phyloP scores from a whole-genome alignment of 2,329 filamentous ascomycete genomes.

The Talaromyces amestolkiae region DNA sequence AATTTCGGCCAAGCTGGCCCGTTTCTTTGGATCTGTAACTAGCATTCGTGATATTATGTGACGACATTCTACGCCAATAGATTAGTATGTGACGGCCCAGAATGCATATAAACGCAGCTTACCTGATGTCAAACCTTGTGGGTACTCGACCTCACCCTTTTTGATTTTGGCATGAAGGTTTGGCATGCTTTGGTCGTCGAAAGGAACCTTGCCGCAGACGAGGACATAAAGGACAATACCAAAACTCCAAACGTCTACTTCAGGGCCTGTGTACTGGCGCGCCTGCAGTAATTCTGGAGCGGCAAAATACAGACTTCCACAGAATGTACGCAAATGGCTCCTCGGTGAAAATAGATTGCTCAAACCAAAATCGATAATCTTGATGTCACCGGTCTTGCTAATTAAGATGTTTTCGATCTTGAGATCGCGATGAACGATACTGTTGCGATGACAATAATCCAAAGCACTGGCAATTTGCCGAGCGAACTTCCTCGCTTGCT shows the following conservation, averaged over 20 bases:
- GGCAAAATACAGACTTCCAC: slow-evolving; percentile 95
- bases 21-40: slow-evolving; percentile 84
- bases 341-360: slow-evolving; percentile 92
- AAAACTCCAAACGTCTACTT: slow-evolving; percentile 98
- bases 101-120: slow-evolving; percentile 37
- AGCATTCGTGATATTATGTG: slow-evolving; percentile 92
- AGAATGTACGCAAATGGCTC: slow-evolving; percentile 89
- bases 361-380: slow-evolving; percentile 97
- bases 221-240: slow-evolving; percentile 96
- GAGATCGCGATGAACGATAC: slow-evolving; percentile 93
- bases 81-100: slow-evolving; percentile 37
- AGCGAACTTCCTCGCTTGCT: slow-evolving; percentile 95
- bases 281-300: slow-evolving; percentile 93
- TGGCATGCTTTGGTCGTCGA: slow-evolving; percentile 99
- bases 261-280: slow-evolving; percentile 88
- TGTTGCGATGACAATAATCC: slow-evolving; percentile 97
- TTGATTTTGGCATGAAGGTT: slow-evolving; percentile 98
- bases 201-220: slow-evolving; percentile 96
- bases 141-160: slow-evolving; percentile 93
- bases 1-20: slow-evolving; percentile 85
- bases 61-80: slow-evolving; percentile 69
- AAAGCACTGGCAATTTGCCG: slow-evolving; percentile 94
- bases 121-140: slow-evolving; percentile 88
- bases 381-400: slow-evolving; percentile 98
- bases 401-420: slow-evolving; percentile 99